Evolutionary conservation across 2,329 filamentous ascomycete species (phyloP), one percentile per base, ranked within the genome.

Genomic region (Fusarium veterinarium): DNA sequence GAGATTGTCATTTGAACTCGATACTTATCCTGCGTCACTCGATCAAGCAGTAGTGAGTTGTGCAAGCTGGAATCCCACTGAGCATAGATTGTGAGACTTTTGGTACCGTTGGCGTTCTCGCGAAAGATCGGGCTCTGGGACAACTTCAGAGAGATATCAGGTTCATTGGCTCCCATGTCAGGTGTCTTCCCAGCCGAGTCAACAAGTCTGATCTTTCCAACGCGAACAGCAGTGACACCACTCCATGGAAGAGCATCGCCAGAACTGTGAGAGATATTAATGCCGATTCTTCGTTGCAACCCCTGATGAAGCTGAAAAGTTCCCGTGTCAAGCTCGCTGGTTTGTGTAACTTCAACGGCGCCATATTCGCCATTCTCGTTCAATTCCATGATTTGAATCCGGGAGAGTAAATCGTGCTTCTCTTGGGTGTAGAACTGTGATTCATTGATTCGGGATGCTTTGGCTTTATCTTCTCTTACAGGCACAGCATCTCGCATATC

Each of bases 61-160:
- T 99, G 96, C 74, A 96, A 87, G 77, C 95, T 97, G 0, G 95
- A 98, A 80, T 99, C 96, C 96, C 96, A 99, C 78, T 98, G 95
- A 1, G 93, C 95, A n/a, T 92, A 88, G 46, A 98, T 87, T 3
- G 92, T 95, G 41, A 98, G 91, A 79, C 92, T 95, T 40, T 91
- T 92, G 1, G 95, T 98, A 41, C 96, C 96, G 79, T 98, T 97
- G 30, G 93, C 90, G 78, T 98, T 97, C 64, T 93, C 91, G 71
- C 92, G 93, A 73, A 97, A 92, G 62, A 91, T 87, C 1, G 96
- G 95, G 52, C 92, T 91, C 37, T 92, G 90, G 6, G 95, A 88
- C 49, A 97, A 86, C 78, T 94, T 94, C 41, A 99, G 84, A 1
- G 90, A 82, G 8, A 99, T 90, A 70, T 97, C 92, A 2, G 91